Evolutionary conservation across 2,329 filamentous ascomycete genomes (phyloP).

Genomic region (Chalaropsis thielavioides): DNA sequence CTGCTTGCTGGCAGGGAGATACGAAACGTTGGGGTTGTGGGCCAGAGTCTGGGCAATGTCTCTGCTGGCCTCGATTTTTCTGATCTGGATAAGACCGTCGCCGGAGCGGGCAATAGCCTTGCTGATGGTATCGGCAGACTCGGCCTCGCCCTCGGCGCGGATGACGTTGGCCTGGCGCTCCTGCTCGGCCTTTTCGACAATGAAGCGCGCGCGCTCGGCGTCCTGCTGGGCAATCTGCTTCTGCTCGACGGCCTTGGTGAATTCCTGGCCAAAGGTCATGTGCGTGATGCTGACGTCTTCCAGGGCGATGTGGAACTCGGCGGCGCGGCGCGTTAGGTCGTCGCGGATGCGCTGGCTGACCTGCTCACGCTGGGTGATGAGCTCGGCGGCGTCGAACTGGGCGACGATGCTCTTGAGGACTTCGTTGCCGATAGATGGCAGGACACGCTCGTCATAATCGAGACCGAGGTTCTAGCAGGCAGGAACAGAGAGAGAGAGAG

Average conservation of each 20-base stretch:
- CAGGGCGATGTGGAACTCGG: slow-evolving; percentile 97
- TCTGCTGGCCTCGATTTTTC: slow-evolving; percentile 90
- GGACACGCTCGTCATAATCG: slow-evolving; percentile 96
- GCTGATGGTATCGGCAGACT: slow-evolving; percentile 88
- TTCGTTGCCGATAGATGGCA: slow-evolving; percentile 98
- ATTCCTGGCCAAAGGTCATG: slow-evolving; percentile 99
- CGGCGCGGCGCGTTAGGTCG: slow-evolving; percentile 81
- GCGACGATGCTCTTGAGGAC: slow-evolving; percentile 97
- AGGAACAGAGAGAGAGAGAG: not conserved
- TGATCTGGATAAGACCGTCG: slow-evolving; percentile 86
- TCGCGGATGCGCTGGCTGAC: slow-evolving; percentile 87
- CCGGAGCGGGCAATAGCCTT: slow-evolving; percentile 87
- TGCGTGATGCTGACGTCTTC: slow-evolving; percentile 99
- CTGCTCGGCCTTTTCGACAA: slow-evolving; percentile 97
- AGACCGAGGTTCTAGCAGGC: slow-evolving; percentile 68
- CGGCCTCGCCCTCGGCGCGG: slow-evolving; percentile 91
- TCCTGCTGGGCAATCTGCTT: slow-evolving; percentile 99
- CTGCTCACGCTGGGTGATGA: slow-evolving; percentile 97
- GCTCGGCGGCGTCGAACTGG: slow-evolving; percentile 95
- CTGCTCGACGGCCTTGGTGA: slow-evolving; percentile 97
- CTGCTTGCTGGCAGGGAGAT: slow-evolving; percentile 67
- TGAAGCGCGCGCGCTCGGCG: slow-evolving; percentile 90
- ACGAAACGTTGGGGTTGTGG: slow-evolving; percentile 87
- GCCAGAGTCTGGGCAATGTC: slow-evolving; percentile 89
- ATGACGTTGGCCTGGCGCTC: slow-evolving; percentile 98